phyloP scores from a whole-genome alignment of 805 yeast genomes.

The Candida sonorensis region DNA sequence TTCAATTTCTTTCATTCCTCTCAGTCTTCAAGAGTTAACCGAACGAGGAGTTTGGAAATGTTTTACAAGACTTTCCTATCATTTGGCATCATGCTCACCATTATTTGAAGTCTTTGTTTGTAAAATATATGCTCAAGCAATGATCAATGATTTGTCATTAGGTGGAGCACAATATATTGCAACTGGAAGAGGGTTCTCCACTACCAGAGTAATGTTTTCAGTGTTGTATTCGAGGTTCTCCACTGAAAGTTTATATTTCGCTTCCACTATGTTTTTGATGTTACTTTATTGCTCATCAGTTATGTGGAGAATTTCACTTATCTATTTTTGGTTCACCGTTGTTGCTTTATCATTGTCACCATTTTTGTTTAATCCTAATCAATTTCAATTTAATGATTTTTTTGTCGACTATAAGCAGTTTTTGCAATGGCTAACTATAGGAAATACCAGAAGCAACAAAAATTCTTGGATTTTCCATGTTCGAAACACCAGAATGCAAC shows the following conservation, averaged over 20 bases:
- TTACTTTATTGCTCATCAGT: slow-evolving; percentile 69
- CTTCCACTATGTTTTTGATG: slow-evolving; percentile 62
- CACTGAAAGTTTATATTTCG: slow-evolving; percentile 68
- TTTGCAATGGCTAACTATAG: slow-evolving; percentile 72
- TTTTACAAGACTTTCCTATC: slow-evolving; percentile 60
- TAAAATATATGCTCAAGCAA: slow-evolving; percentile 67
- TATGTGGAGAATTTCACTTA: slow-evolving; percentile 70
- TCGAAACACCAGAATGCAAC: slow-evolving; percentile 73
- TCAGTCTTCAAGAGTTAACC: slow-evolving; percentile 70
- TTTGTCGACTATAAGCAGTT: slow-evolving; percentile 44
- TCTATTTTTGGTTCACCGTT: slow-evolving; percentile 50
- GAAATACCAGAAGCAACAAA: slow-evolving; percentile 57
- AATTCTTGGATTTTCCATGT: slow-evolving; percentile 78
- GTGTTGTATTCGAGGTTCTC: slow-evolving; percentile 73
- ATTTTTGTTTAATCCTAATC: slow-evolving; percentile 48
- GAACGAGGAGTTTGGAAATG: slow-evolving; percentile 81
- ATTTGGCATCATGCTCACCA: slow-evolving; percentile 65
- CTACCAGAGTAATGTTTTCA: slow-evolving; percentile 67
- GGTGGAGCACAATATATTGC: slow-evolving; percentile 90
- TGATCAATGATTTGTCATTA: slow-evolving; percentile 62
- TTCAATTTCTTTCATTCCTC: slow-evolving; percentile 73
- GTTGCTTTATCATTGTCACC: slow-evolving; percentile 42
- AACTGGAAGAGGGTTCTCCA: slow-evolving; percentile 93
- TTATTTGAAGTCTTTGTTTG: slow-evolving; percentile 80
- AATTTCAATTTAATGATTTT: slow-evolving; percentile 40